These are phyloP conservation scores for Candida krabiensis DNA, from an alignment of 805 yeast genomes.

Conservation along the genomic window DNA sequence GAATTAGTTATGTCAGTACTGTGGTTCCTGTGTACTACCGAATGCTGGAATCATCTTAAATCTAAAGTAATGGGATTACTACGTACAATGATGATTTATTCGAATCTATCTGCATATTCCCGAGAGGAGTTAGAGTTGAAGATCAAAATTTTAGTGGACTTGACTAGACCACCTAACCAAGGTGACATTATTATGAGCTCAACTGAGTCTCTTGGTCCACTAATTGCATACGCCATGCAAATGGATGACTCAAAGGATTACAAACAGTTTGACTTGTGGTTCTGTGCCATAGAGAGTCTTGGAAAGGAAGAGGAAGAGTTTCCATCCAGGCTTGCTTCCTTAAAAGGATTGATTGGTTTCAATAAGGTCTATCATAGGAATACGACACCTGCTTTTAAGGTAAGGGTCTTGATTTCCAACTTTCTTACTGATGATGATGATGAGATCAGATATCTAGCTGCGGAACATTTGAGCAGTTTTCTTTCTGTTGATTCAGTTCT, in stretches of 20 bases:
- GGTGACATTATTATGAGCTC: slow-evolving; percentile 51
- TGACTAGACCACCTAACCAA: slow-evolving; percentile 27
- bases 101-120: not conserved
- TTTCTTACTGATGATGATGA: slow-evolving; percentile 67
- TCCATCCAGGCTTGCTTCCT: slow-evolving; percentile 45
- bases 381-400: slow-evolving; percentile 4
- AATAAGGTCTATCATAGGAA: slow-evolving; percentile 10
- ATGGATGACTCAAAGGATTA: not conserved
- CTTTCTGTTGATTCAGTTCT: slow-evolving; percentile 21
- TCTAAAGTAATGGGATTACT: slow-evolving; percentile 40
- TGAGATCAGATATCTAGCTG: slow-evolving; percentile 50
- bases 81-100: slow-evolving; percentile 21
- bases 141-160: slow-evolving; percentile 30
- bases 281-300: slow-evolving; percentile 27
- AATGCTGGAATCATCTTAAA: slow-evolving; percentile 45
- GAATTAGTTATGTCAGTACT: slow-evolving; percentile 8
- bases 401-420: slow-evolving; percentile 29
- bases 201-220: slow-evolving; percentile 52
- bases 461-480: slow-evolving; percentile 38
- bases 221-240: slow-evolving; percentile 23
- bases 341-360: slow-evolving; percentile 42
- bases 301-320: slow-evolving; percentile 45
- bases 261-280: slow-evolving; percentile 28
- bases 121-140: slow-evolving; percentile 17
- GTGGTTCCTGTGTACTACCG: slow-evolving; percentile 27